Percentiles rank a stretch among this genome's conserved stretches.
phyloP scores from a whole-genome alignment of 2,329 filamentous ascomycete species.

The Microcyclosporella mali region DNA sequence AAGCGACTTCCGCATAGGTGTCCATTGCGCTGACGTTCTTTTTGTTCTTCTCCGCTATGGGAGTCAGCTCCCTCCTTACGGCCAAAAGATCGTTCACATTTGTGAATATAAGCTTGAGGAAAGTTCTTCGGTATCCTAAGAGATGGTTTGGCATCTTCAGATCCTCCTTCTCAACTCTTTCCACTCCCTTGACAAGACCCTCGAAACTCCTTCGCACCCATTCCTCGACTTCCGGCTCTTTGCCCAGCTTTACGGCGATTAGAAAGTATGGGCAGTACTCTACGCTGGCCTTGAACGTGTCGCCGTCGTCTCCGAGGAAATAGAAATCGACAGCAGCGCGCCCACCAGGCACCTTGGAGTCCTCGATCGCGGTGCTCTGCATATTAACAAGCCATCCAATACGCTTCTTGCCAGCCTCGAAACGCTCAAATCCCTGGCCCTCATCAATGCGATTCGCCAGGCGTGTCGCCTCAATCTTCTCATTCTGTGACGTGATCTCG shows the following conservation, averaged over 20 bases:
- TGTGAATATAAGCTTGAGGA: conserved; percentile 77
- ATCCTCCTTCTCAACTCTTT: conserved; percentile 83
- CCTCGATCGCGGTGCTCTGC: conserved; percentile 79
- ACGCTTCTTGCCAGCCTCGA: conserved; percentile 78
- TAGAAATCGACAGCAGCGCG: conserved; percentile 92
- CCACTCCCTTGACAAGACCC: conserved; percentile 72
- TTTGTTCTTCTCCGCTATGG: conserved; percentile 92
- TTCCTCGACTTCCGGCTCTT: conserved; percentile 91
- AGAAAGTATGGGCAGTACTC: conserved; percentile 97
- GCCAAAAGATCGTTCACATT: conserved; percentile 82
- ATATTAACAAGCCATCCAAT: conserved; percentile 95
- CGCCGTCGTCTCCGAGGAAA: conserved; percentile 84
- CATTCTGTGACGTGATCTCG: conserved; percentile 85
- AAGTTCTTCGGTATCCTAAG: conserved; percentile 80
- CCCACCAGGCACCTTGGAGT: conserved; percentile 75
- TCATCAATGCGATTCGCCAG: conserved; percentile 89
- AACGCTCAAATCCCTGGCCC: conserved; percentile 85
- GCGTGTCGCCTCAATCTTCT: conserved; percentile 79
- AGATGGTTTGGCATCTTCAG: conserved; percentile 77
- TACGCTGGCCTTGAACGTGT: conserved; percentile 90
- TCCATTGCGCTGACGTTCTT: conserved; percentile 96
- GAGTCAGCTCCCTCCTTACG: conserved; percentile 77
- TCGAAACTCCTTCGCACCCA: conserved; percentile 77
- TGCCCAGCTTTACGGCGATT: conserved; percentile 79
- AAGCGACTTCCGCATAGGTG: conserved; percentile 95